Evolutionary conservation across 345 rosid species (phyloP).

Genomic region (Litchi chinensis): DNA sequence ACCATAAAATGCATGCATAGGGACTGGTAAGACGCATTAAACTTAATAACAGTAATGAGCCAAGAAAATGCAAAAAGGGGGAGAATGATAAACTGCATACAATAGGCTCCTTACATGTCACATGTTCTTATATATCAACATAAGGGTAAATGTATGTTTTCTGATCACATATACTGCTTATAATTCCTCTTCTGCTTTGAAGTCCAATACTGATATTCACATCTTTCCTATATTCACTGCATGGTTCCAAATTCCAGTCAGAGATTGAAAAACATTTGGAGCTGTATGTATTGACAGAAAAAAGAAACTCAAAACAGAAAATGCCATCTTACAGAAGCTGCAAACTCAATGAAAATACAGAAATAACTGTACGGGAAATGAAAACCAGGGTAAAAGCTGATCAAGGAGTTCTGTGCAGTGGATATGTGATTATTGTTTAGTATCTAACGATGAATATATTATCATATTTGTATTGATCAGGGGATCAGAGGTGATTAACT

Average conservation of each 20-base stretch:
- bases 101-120: not conserved
- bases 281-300: slow-evolving; percentile 1
- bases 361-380: too few relatives aligned
- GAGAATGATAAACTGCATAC: not conserved
- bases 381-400: too few relatives aligned
- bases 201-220: slow-evolving; percentile 71
- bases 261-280: slow-evolving; percentile 8
- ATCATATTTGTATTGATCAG: not conserved
- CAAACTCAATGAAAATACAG: too few relatives aligned
- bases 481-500: not conserved
- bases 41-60: not conserved
- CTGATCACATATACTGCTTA: slow-evolving; percentile 23
- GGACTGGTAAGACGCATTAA: not conserved
- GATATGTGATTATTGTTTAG: too few relatives aligned
- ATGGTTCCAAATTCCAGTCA: slow-evolving; percentile 8
- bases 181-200: slow-evolving; percentile 41
- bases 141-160: not conserved
- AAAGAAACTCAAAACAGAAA: not conserved
- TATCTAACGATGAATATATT: too few relatives aligned
- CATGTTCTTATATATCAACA: not conserved
- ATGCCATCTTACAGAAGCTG: too few relatives aligned
- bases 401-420: too few relatives aligned
- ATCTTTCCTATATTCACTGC: slow-evolving; percentile 86
- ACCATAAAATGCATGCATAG: not conserved
- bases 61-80: not conserved